Conservation (phyloP, 805 yeast species). For the Pichia rugopelliculosa region DNA sequence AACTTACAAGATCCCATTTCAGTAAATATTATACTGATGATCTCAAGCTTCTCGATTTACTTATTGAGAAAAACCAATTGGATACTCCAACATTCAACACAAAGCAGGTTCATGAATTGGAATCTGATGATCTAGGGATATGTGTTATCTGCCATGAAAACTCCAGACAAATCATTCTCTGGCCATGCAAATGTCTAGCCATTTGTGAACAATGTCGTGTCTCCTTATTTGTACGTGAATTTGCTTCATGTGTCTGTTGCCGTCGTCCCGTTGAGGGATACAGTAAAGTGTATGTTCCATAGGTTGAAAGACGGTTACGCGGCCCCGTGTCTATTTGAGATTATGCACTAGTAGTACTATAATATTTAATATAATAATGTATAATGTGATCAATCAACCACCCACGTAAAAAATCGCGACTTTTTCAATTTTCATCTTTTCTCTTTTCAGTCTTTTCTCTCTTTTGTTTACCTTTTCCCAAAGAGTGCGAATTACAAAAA, state of each 20-base stretch:
- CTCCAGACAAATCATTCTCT: conserved; percentile 67
- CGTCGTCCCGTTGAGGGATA: conserved; percentile 65
- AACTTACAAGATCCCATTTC: conserved; percentile 26
- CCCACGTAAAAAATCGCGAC: too few relatives aligned
- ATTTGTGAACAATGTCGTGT: conserved; percentile 79
- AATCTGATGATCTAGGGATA: conserved; percentile 31
- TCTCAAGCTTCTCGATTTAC: conserved; percentile 22
- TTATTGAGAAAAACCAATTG: conserved; percentile 15
- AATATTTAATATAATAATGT: too few relatives aligned
- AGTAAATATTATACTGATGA: conserved; percentile 18
- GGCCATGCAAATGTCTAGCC: conserved; percentile 93
- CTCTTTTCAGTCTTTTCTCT: not conserved
- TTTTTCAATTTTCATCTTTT: not conserved
- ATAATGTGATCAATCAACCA: not conserved
- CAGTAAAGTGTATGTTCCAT: conserved; percentile 51
- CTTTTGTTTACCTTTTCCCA: conserved; percentile 2
- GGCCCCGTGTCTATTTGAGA: not conserved
- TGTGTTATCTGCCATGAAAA: conserved; percentile 82
- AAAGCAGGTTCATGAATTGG: conserved; percentile 22
- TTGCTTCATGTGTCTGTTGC: conserved; percentile 80
- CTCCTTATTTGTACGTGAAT: conserved; percentile 62
- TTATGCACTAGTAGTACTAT: too few relatives aligned
- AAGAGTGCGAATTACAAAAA: not conserved
- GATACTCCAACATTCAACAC: not conserved
- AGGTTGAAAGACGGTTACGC: not conserved